phyloP scores from a whole-genome alignment of 768 basidiomycete species.

The Trametes sanguinea region DNA sequence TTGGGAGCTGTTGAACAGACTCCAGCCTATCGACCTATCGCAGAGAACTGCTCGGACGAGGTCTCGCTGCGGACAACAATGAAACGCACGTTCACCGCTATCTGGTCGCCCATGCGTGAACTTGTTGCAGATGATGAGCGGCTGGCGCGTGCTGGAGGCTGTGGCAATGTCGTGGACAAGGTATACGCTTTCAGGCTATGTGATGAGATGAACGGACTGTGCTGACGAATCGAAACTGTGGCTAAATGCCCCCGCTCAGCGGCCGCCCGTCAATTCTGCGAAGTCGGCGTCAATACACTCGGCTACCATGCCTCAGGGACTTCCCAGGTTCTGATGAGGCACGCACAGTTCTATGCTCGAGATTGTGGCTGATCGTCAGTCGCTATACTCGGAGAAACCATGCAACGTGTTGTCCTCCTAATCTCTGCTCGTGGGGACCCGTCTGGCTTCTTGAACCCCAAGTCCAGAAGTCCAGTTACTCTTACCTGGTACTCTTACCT shows the following conservation, averaged over 20 bases:
- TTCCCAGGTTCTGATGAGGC: constrained; percentile 14
- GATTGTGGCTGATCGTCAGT: constrained; percentile 17
- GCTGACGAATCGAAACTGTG: constrained; percentile 3
- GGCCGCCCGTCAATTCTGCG: background rate
- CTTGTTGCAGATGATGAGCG: background rate
- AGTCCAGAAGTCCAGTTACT: background rate
- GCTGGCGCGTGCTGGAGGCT: background rate
- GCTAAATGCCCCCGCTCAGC: constrained; percentile 5
- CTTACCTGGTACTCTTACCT: background rate
- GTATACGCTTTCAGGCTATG: constrained; percentile 23
- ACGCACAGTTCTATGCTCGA: constrained; percentile 1
- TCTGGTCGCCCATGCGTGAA: background rate
- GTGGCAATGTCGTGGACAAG: constrained; percentile 8
- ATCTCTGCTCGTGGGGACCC: constrained; percentile 11
- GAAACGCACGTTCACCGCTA: constrained; percentile 10
- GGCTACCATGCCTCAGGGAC: constrained; percentile 6
- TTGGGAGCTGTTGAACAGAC: background rate
- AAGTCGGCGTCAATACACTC: background rate
- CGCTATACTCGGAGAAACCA: constrained; percentile 11
- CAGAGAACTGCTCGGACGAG: background rate
- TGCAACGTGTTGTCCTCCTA: constrained; percentile 8
- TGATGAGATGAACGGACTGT: constrained; percentile 6
- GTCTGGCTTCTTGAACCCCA: background rate
- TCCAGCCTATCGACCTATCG: background rate
- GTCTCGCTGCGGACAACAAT: background rate